These are phyloP conservation scores for Beauveria asiatica DNA, from an alignment of 2,329 filamentous ascomycete genomes.

Conservation along the genomic window DNA sequence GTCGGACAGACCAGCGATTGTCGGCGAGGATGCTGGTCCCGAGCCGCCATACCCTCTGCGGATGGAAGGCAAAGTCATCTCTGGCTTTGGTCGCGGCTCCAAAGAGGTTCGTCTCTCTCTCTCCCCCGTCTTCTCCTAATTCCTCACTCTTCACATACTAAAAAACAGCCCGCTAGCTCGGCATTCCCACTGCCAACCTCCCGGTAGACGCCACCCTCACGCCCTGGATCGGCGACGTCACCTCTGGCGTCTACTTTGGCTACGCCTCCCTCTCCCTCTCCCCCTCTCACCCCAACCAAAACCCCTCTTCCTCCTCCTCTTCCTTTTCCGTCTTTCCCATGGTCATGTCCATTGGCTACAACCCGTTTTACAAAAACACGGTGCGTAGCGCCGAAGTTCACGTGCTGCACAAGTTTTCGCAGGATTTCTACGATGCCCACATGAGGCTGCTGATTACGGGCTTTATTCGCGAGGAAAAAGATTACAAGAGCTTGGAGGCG, in stretches of 20 bases:
- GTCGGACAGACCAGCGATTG: conserved; percentile 53
- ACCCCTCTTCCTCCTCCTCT: conserved; percentile 12
- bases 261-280: conserved; percentile 67
- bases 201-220: conserved; percentile 56
- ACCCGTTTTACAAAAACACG: conserved; percentile 93
- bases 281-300: conserved; percentile 34
- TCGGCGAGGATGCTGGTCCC: conserved; percentile 67
- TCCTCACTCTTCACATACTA: neutral
- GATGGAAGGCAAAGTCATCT: conserved; percentile 80
- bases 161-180: conserved; percentile 49
- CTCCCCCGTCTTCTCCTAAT: neutral
- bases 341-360: conserved; percentile 93
- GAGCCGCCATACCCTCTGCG: conserved; percentile 71
- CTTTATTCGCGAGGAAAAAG: conserved; percentile 80
- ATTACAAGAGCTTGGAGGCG: conserved; percentile 77
- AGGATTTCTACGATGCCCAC: conserved; percentile 77
- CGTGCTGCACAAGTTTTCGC: conserved; percentile 66
- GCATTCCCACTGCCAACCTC: conserved; percentile 94
- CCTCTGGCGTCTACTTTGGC: conserved; percentile 87
- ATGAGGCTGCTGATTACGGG: conserved; percentile 77
- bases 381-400: conserved; percentile 84
- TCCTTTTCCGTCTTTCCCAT: conserved; percentile 59
- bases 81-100: conserved; percentile 87
- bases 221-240: conserved; percentile 53
- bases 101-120: conserved; percentile 58